Evolutionary conservation across 139 green algal genomes (phyloP), one percentile per base, ranked within the genome.

Genomic region (Chlorella sp.): DNA sequence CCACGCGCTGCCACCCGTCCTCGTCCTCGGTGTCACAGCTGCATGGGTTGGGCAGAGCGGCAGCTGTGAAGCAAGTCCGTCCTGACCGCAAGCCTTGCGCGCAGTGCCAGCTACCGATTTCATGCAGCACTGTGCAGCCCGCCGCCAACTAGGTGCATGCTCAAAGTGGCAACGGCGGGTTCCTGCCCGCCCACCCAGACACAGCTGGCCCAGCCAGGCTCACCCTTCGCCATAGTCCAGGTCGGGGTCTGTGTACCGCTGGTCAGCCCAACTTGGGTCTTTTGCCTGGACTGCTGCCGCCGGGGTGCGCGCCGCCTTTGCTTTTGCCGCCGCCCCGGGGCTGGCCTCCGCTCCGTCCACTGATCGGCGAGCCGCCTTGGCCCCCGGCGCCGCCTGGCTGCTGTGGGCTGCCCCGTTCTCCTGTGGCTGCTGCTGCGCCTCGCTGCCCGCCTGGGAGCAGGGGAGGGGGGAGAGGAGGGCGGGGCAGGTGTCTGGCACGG

Each of bases 191-290:
- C n/a, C n/a, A 22, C 24, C 11, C 60, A 9, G 24, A 36, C 26
- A 68, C 7, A 6, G 56, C 56, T n/a, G 28, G 56, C 56, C 20
- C n/a, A 30, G 60, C 60, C n/a, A 73, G 34, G 65, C 38, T 34
- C 69, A 16, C 20, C 19, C 69, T 34, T 30, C 43, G 41, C 72
- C 72, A 56, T 58, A 78, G 72, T 78, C 72, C 72, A 78, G 72
- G 41, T 78, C 40, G 3, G 72, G 72, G 11, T 56, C 24, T 1
- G 24, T 14, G 28, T 78, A 75, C 38, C 69, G 69, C 69, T 75
- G 38, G 38, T 75, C 69, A 75, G 69, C 20, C 69, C 69, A 74
- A 38, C 69, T 75, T 75, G 24, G 69, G 3, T 75, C 69, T n/a
- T 34, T 75, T 75, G 38, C 34, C 69, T 30, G 38, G 38, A 30